Percentiles rank a stretch among this genome's conserved stretches.
These are phyloP conservation scores for Suillus lakei DNA, from an alignment of 768 basidiomycete species.

Conservation along the genomic window DNA sequence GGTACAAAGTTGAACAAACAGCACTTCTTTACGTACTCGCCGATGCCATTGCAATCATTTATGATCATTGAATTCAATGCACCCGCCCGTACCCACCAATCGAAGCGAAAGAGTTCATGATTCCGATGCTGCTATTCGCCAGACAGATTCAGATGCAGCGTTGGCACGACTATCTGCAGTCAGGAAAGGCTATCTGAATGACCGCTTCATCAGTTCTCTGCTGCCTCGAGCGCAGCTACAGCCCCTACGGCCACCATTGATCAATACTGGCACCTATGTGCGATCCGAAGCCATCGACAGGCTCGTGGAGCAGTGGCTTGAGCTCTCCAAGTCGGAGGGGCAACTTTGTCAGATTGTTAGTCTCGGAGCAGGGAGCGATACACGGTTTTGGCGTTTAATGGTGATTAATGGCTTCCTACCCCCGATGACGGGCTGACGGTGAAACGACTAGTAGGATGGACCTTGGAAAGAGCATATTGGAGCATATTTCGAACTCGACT, in stretches of 20 bases:
- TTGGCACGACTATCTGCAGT: conserved; percentile 87
- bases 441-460: conserved; percentile 53
- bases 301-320: conserved; percentile 71
- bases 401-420: conserved; percentile 43
- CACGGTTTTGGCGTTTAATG: conserved; percentile 89
- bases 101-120: conserved; percentile 38
- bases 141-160: conserved; percentile 84
- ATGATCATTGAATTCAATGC: background rate
- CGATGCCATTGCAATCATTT: background rate
- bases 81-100: background rate
- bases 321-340: conserved; percentile 45
- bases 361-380: conserved; percentile 94
- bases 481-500: conserved; percentile 89
- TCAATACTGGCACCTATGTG: conserved; percentile 94
- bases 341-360: conserved; percentile 85
- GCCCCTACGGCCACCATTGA: conserved; percentile 76
- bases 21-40: background rate
- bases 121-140: conserved; percentile 66
- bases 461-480: conserved; percentile 51
- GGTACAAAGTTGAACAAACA: background rate
- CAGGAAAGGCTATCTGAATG: conserved; percentile 75
- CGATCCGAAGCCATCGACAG: conserved; percentile 80
- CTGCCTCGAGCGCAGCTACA: conserved; percentile 70
- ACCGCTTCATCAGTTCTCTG: conserved; percentile 72
- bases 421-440: conserved; percentile 12